Evolutionary conservation across 2,329 filamentous ascomycete species (phyloP), one percentile per base, ranked within the genome.

Genomic region (Neoascochyta sp.): DNA sequence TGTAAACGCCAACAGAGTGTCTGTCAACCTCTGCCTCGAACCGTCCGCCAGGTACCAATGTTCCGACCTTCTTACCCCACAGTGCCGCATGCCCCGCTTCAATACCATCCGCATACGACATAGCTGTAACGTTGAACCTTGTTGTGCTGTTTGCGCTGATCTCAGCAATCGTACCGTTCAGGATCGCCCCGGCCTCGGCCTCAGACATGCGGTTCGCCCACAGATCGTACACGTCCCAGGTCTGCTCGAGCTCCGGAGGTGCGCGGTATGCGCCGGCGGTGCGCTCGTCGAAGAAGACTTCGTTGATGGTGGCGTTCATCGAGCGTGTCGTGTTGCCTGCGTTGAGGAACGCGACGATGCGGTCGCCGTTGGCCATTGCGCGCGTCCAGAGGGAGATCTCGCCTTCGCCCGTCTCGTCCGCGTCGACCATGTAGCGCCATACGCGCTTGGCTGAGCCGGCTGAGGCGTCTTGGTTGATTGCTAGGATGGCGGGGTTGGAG

Each of bases 171-270:
- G 55, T 65, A 0, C 65, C 65, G 28, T 65, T 60, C 9, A 76
- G 60, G 16, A 76, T 63, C 0, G 59, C 52, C 14, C 50, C 46
- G 1, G 72, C 71, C 21, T 66, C 64, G 3, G 54, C 61, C 24
- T 68, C 58, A 12, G 52, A 60, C 71, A 78, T 75, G n/a, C 74
- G 60, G 37, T 70, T 68, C 4, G 65, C 71, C 74, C 74, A 77
- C 1, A 78, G 57, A 47, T 78, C 73, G 22, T 53, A 69, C 5
- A 77, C 57, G 38, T 75, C 71, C 71, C 72, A 78, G 0, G 54
- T 57, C 39, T 65, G 52, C 14, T 58, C 47, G 0, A 68, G 51
- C 49, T 73, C 60, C 1, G 52, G 35, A 0, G 67, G 68, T 1
- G 54, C 44, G 15, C 48, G 37, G 26, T 60, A 54, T 1, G 66